These are phyloP conservation scores for Domatiomyces globalis DNA, from an alignment of 2,329 filamentous ascomycete genomes.

Conservation along the genomic window DNA sequence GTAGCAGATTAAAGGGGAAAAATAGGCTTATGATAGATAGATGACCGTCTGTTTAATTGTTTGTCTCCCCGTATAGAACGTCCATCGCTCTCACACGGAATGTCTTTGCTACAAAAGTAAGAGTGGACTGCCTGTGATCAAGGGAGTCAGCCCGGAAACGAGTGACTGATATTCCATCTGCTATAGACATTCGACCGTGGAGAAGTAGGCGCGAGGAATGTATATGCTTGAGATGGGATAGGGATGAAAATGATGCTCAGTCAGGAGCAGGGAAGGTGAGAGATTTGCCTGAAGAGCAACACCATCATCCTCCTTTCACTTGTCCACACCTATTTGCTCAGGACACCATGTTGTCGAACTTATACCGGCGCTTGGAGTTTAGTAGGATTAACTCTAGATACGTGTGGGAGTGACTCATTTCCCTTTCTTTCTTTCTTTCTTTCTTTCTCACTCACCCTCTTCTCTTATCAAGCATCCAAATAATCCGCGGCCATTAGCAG, in stretches of 20 bases:
- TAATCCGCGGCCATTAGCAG: conserved; percentile 55
- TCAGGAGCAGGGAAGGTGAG: not conserved
- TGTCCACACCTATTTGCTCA: not conserved
- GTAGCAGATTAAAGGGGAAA: conserved; percentile 1
- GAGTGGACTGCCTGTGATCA: conserved; percentile 19
- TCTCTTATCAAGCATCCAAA: conserved; percentile 33
- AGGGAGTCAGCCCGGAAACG: conserved; percentile 6
- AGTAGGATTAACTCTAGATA: not conserved
- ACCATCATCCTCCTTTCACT: not conserved
- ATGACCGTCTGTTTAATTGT: not conserved
- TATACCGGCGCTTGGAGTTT: not conserved
- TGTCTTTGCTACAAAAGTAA: not conserved
- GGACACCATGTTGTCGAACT: not conserved
- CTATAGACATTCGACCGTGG: conserved; percentile 35
- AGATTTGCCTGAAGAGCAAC: not conserved
- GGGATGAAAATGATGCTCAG: not conserved
- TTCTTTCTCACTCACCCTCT: too few species aligned
- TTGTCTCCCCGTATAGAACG: conserved; percentile 12
- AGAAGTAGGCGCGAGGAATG: conserved; percentile 17
- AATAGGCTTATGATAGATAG: not conserved
- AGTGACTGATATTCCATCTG: conserved; percentile 31
- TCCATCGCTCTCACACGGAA: conserved; percentile 11
- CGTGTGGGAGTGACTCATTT: not conserved
- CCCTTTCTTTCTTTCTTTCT: not conserved
- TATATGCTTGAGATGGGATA: conserved; percentile 26